Evolutionary conservation across 2,329 filamentous ascomycete genomes (phyloP), one percentile per base, ranked within the genome.

Genomic region (Phialophora verrucosa): DNA sequence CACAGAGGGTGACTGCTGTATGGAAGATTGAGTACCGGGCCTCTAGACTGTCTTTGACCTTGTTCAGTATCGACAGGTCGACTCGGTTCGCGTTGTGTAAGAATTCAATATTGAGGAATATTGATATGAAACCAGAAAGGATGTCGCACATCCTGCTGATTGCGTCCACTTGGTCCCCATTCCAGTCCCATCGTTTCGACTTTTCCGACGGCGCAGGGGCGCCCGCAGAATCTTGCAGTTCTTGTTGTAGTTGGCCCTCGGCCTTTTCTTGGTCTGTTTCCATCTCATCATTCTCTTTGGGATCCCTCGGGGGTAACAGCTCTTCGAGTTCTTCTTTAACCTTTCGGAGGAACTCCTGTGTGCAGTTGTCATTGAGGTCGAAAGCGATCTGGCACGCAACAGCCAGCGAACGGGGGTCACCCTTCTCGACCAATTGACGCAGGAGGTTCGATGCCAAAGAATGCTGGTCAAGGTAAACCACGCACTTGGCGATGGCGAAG

Each of bases 1-100:
- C 98, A 75, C 94, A 95, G 75, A 99, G 95, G 0, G 95, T 98
- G 63, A 99, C 92, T 3, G 93, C 93, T 1, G 93, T 96, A 79
- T 99, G 95, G 85, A 98, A 98, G 73, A 99, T 99, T 35, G 94
- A 98, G 81, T 97, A 98, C 61, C 96, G 88, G 42, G 93, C 93
- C 76, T 99, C 95, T 17, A 99, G 83, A 73, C 93, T 97, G 77
- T 99, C 95, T 59, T 94, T 91, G 53, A 99, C 90, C 82, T 97
- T 97, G 85, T 97, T 97, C 65, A 99, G 83, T 68, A 99, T 95
- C 73, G 89, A 91, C 70, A 93, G 86, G 75, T 99, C 95, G 47
- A 93, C 93, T 76, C 91, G 93, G 81, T 97, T 97, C 80, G 93
- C 97, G 73, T 95, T 88, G 83, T 94, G 97, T 11, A 99, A 84